Base-by-base conservation (phyloP, 176 grass and related monocot species). In the Chrysopogon serrulatus region DNA sequence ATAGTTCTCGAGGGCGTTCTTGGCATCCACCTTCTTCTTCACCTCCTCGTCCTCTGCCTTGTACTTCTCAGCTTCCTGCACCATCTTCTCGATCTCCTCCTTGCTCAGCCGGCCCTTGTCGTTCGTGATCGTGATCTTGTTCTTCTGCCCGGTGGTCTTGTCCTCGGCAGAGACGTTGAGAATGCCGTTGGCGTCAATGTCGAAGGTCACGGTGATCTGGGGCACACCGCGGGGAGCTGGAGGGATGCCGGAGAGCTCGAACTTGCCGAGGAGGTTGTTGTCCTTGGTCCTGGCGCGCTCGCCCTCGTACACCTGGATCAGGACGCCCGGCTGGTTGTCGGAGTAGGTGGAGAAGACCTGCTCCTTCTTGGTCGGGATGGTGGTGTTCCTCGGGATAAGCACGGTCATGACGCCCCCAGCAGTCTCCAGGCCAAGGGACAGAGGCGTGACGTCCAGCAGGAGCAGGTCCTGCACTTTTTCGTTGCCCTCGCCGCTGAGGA, bases 391-490 rank as follows among this genome's bases (percentile, higher is more conserved):
- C 6, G 95, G 95, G 83, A 97, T 94, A 11, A 97, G 69, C n/a
- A 85, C 82, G 3, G 92, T 94, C 95, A 94, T 97, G 11, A 90
- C 92, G 1, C 95, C 92, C 1, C 92, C 95, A 1, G 92, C 92
- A 5, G 90, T 94, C 86, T 97, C 95, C 7, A 94, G 85, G 2
- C 91, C 91, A 0, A 83, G 85, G 3, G 91, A 90, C 0, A 93
- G 78, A 21, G 91, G 88, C 21, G 92, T 95, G 17, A 98, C 95
- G 62, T 98, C 95, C 6, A 98, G 45, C 69, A 95, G 68, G 9
- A 98, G 86, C 31, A 98, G 85, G 83, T 98, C 95, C 84, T 95
- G 95, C 18, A 95, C 92, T 78, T 91, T 98, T 84, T 98, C 88
- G 40, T 95, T 95, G 74, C 95, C 95, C 88, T 95, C 95, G 23